Percentiles rank a stretch among this genome's conserved stretches.
Evolutionary conservation across 75 land plant genomes (phyloP).

Genomic region (Ceratopteris richardii): DNA sequence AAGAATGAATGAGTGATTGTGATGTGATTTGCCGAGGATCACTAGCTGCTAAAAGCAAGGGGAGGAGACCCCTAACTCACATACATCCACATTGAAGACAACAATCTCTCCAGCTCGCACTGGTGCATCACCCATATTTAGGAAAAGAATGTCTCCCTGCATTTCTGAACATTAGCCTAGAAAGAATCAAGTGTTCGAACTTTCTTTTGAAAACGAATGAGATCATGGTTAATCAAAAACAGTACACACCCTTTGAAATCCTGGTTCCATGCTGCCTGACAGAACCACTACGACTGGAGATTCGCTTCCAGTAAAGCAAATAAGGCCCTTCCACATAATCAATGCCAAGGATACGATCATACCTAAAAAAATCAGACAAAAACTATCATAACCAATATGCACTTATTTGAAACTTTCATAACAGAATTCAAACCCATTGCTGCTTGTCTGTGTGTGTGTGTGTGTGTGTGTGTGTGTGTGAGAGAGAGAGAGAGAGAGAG

Average conservation of each 20-base stretch:
- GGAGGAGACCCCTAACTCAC: not conserved
- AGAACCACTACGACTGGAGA: slow-evolving; percentile 88
- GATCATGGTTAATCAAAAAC: no score
- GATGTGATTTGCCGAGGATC: no score
- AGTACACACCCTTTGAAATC: slow-evolving; percentile 52
- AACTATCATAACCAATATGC: no score
- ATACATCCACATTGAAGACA: slow-evolving; percentile 46
- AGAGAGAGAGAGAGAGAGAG: no score
- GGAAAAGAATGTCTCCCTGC: slow-evolving; percentile 50
- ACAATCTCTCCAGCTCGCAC: slow-evolving; percentile 54
- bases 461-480: no score
- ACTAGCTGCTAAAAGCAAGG: not conserved
- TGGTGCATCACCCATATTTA: slow-evolving; percentile 43
- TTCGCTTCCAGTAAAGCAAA: slow-evolving; percentile 66
- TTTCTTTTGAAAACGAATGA: no score
- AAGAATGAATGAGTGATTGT: no score
- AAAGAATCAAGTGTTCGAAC: no score
- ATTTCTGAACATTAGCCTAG: not conserved
- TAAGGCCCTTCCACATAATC: slow-evolving; percentile 76
- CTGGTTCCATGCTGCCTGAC: slow-evolving; percentile 89
- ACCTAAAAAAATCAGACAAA: slow-evolving; percentile 51
- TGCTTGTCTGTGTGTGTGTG: no score
- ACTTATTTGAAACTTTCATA: no score
- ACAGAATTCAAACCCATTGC: no score
- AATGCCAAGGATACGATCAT: slow-evolving; percentile 70